Evolutionary conservation across 2,329 filamentous ascomycete genomes (phyloP), one percentile per base, ranked within the genome.

Genomic region (Aspergillus ochraceus): DNA sequence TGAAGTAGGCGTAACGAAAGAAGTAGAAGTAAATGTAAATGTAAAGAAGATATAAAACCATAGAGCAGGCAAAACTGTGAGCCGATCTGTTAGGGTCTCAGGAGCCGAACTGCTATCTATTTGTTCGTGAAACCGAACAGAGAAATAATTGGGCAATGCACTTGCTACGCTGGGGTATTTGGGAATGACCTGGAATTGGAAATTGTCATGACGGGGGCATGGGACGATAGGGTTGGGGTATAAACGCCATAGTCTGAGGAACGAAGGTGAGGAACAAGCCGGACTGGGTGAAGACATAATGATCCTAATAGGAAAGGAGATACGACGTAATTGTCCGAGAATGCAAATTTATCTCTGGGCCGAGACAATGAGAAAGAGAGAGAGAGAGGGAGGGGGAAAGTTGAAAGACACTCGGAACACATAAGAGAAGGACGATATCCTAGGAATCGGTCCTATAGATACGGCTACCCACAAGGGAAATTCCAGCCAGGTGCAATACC

Each of bases 401-500:
- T 50, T 29, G 26, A 20, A n/a, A 42, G 39, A 5, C 1, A 42
- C 26, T 8, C 26, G 1, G 26, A 9, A 9, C 26, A 42, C 14
- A 42, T 22, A 12, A 42, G 32, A 20, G 12, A 47, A 54, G 46
- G 32, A 26, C 17, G 24, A 36, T 22, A 30, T n/a, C 22, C 9
- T 47, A 24, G 45, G 12, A 22, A 47, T 20, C 12, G 45, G 19
- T 11, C 11, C 19, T 9, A 11, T 24, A n/a, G 45, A 20, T 14
- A 14, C 9, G 36, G 47, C 52, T 61, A 68, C 46, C 60, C 64
- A 53, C 59, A 66, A 8, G 63, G 56, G 50, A 64, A 69, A 36
- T 54, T 29, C 67, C 70, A 71, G 47, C 60, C 60, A 20, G 61
- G 36, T 24, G 65, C 30, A 52, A 66, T 54, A 49, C 52, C 42